These are phyloP conservation scores for Podaxis rugospora DNA, from an alignment of 768 basidiomycete species.

Conservation along the genomic window DNA sequence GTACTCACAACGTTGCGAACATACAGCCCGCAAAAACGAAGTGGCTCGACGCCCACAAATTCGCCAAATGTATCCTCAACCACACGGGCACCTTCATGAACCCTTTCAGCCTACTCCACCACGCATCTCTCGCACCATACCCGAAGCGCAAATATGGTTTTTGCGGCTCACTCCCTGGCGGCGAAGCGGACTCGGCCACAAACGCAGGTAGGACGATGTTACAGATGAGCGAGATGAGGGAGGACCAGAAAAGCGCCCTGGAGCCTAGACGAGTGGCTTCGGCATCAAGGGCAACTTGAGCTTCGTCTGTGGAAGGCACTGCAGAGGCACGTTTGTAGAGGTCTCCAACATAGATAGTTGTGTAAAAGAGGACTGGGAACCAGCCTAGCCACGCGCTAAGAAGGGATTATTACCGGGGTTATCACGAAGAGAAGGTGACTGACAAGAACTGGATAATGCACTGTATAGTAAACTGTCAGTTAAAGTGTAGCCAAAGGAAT, in stretches of 20 bases:
- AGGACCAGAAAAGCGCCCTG: slow-evolving; percentile 75
- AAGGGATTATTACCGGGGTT: background rate
- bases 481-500: background rate
- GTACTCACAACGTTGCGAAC: slow-evolving; percentile 76
- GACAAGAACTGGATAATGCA: slow-evolving; percentile 81
- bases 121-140: slow-evolving; percentile 2
- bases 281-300: slow-evolving; percentile 38
- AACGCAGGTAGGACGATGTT: slow-evolving; percentile 73
- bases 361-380: slow-evolving; percentile 92
- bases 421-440: slow-evolving; percentile 19
- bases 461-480: slow-evolving; percentile 27
- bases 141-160: background rate
- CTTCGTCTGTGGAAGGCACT: slow-evolving; percentile 18
- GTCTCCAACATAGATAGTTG: slow-evolving; percentile 83
- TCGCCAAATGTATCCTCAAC: slow-evolving; percentile 57
- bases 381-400: slow-evolving; percentile 79
- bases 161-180: background rate
- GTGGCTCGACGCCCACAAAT: slow-evolving; percentile 78
- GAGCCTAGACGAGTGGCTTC: slow-evolving; percentile 83
- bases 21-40: slow-evolving; percentile 72
- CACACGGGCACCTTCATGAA: slow-evolving; percentile 30
- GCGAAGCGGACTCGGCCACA: slow-evolving; percentile 30
- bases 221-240: slow-evolving; percentile 60
- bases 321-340: slow-evolving; percentile 59
- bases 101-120: slow-evolving; percentile 19